A percentile compares a stretch with the other conserved stretches of the same genome.
Evolutionary conservation across 441 rosid genomes (phyloP).

Genomic region (Breynia disticha): DNA sequence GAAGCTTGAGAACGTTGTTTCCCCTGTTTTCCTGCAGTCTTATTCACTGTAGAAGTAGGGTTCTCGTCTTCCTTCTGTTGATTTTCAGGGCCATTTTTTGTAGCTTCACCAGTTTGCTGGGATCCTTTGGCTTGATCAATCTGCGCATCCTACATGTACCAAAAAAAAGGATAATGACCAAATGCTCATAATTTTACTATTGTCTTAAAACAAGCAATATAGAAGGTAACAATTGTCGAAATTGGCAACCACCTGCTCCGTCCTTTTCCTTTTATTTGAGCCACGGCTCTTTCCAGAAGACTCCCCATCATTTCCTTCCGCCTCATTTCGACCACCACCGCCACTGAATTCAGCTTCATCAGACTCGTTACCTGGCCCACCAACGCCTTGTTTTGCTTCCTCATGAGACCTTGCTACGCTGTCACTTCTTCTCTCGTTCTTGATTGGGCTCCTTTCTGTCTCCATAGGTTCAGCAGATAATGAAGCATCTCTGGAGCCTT

Average conservation of each 20-base stretch:
- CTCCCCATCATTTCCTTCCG: slow-evolving; percentile 43
- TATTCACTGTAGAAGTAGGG: slow-evolving; percentile 36
- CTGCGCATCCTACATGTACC: slow-evolving; percentile 36
- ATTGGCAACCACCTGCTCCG: slow-evolving; percentile 40
- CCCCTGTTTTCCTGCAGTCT: slow-evolving; percentile 49
- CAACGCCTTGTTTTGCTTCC: slow-evolving; percentile 48
- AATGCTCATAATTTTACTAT: neutral
- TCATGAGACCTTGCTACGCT: slow-evolving; percentile 42
- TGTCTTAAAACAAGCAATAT: neutral
- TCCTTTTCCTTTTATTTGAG: slow-evolving; percentile 72
- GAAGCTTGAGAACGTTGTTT: slow-evolving; percentile 68
- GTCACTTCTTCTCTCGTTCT: slow-evolving; percentile 38
- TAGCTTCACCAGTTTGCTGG: slow-evolving; percentile 41
- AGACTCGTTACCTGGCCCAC: slow-evolving; percentile 68
- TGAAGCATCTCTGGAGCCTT: slow-evolving; percentile 44
- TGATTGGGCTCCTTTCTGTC: slow-evolving; percentile 32
- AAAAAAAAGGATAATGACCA: slow-evolving; percentile 4
- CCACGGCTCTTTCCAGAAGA: slow-evolving; percentile 40
- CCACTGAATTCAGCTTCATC: slow-evolving; percentile 82
- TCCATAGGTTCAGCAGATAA: slow-evolving; percentile 29
- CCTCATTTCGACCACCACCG: slow-evolving; percentile 45
- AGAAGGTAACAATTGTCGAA: slow-evolving; percentile 4
- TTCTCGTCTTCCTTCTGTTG: slow-evolving; percentile 50
- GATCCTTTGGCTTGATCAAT: slow-evolving; percentile 36
- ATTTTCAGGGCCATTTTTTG: slow-evolving; percentile 38